These are phyloP conservation scores for Hanseniaspora guilliermondii DNA, from an alignment of 805 yeast species.

Conservation along the genomic window DNA sequence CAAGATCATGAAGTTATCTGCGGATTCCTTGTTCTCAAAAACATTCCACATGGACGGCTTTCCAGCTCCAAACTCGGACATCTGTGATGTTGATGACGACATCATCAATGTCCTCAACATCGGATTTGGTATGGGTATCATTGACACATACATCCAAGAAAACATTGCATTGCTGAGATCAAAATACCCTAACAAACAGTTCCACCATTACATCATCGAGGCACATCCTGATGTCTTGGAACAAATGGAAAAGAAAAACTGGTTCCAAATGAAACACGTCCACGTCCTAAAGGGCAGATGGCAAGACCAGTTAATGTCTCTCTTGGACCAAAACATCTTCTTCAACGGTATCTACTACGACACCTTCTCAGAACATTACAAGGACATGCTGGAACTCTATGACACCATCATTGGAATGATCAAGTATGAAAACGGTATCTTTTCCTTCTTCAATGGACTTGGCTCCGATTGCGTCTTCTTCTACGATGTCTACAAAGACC, in stretches of 20 bases:
- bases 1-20: constrained; percentile 66
- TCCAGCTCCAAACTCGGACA: constrained; percentile 10
- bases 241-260: constrained; percentile 60
- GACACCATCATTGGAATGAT: constrained; percentile 72
- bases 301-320: constrained; percentile 66
- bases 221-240: constrained; percentile 85
- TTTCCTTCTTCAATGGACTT: constrained; percentile 84
- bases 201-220: constrained; percentile 76
- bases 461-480: constrained; percentile 68
- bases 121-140: constrained; percentile 96
- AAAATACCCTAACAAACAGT: constrained; percentile 32
- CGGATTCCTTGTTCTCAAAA: constrained; percentile 54
- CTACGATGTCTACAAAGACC: constrained; percentile 72
- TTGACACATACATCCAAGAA: constrained; percentile 62
- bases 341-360: constrained; percentile 90
- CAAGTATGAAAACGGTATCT: constrained; percentile 60
- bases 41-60: constrained; percentile 19
- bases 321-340: constrained; percentile 53
- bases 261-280: constrained; percentile 67
- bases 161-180: constrained; percentile 20
- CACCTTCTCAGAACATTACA: constrained; percentile 84
- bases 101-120: constrained; percentile 56
- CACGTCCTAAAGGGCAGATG: constrained; percentile 76
- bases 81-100: constrained; percentile 28
- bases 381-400: constrained; percentile 74